Conservation (phyloP, 352 stramenopile species). For the Phytophthora hybrid region DNA sequence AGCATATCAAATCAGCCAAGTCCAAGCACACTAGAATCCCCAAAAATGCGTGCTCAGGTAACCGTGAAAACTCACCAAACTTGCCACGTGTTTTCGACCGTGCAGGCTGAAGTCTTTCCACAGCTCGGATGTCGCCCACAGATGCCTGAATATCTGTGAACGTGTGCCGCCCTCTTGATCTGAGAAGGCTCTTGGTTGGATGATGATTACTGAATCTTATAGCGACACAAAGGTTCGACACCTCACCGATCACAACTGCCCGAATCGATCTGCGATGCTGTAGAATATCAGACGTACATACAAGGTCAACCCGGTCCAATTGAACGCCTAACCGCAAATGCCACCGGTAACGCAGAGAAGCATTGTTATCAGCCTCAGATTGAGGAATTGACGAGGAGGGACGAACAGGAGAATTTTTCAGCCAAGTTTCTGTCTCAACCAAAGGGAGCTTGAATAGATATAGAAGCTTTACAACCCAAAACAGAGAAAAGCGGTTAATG, state of each 20-base stretch:
- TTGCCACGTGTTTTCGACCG: conserved; percentile 7
- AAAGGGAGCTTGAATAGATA: conserved; percentile 55
- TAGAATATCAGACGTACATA: conserved; percentile 36
- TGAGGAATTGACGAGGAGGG: background rate
- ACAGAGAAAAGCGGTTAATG: conserved; percentile 17
- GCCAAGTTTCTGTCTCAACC: background rate
- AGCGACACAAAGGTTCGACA: conserved; percentile 39
- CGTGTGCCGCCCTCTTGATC: background rate
- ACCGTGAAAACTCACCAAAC: conserved; percentile 52
- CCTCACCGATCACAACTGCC: conserved; percentile 16
- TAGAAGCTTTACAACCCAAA: conserved; percentile 38
- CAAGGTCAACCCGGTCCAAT: conserved; percentile 29
- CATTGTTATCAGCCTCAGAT: background rate
- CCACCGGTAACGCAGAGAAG: conserved; percentile 21
- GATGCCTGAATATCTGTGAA: conserved; percentile 58
- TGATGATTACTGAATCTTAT: conserved; percentile 52
- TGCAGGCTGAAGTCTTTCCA: conserved; percentile 41
- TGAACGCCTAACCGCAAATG: conserved; percentile 45
- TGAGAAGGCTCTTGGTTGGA: conserved; percentile 33
- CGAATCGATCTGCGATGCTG: conserved; percentile 17
- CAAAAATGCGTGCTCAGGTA: conserved; percentile 54
- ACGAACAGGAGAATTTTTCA: background rate
- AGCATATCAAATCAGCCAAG: conserved; percentile 42
- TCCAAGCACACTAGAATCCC: conserved; percentile 63
- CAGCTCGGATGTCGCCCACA: conserved; percentile 42